Evolutionary conservation across 1,139 yeast genomes (phyloP).

Genomic region (Hemisphaericaspora subhashii): DNA sequence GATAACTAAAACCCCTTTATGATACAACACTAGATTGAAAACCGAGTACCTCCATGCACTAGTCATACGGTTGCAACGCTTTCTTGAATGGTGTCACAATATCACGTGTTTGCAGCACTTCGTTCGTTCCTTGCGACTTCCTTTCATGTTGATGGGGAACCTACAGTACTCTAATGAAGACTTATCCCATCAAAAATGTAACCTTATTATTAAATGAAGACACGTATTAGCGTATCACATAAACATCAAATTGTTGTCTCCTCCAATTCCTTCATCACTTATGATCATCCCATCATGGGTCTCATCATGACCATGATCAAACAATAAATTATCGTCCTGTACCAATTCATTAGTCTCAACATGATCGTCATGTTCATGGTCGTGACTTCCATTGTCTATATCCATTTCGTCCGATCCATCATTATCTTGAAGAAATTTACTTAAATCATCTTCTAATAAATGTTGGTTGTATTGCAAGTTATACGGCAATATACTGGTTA

Average conservation of each 20-base stretch:
- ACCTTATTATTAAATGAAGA: too few relatives aligned
- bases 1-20: too few relatives aligned
- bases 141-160: too few relatives aligned
- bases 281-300: constrained; percentile 8
- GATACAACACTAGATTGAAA: too few relatives aligned
- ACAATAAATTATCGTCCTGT: constrained; percentile 4
- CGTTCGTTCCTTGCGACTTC: too few relatives aligned
- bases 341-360: neutral
- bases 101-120: too few relatives aligned
- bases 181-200: too few relatives aligned
- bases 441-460: constrained; percentile 27
- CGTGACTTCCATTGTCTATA: constrained; percentile 7
- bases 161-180: too few relatives aligned
- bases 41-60: too few relatives aligned
- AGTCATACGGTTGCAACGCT: too few relatives aligned
- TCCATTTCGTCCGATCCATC: constrained; percentile 7
- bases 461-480: constrained; percentile 28
- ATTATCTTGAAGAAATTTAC: constrained; percentile 17
- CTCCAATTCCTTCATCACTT: constrained; percentile 18
- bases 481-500: constrained; percentile 29
- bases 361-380: neutral
- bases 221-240: constrained; percentile 1
- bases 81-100: too few relatives aligned
- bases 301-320: neutral
- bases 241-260: constrained; percentile 16